Base-by-base conservation (phyloP, 768 basidiomycete species). In the Auricularia cornea region DNA sequence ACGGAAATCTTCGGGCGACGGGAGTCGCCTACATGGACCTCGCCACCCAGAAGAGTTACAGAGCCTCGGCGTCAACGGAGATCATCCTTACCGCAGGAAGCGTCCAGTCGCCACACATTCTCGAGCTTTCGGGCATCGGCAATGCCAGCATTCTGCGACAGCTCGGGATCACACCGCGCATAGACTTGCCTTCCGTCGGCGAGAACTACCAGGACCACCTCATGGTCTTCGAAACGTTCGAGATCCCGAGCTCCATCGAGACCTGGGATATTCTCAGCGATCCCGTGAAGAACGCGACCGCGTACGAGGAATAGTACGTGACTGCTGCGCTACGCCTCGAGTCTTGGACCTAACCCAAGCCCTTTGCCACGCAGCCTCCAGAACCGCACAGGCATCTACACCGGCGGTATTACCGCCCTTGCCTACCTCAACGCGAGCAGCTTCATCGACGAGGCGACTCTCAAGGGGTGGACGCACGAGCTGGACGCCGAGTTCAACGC, bases 131-230 rank as follows among this genome's bases (percentile, higher is more conserved):
- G 32, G 67, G 67, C 38, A 73, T 81, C 61, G 80, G 79, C 44
- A 73, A 76, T 30, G 63, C 65, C 8, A 69, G 64, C 3, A 67
- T 73, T 35, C 68, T 80, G 26, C 62, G 66, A 5, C 40, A 35
- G 1, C 63, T 76, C 62, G 72, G 71, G 30, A 74, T 81, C 65
- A 59, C 68, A 31, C 67, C 68, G 44, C 68, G 69, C 52, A 48
- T 77, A 23, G 76, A 79, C 57, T 73, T 80, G 2, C 79, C 80
- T 2, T 75, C 74, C 41, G 79, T 80, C 40, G 79, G 78, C 11
- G 70, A 73, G 64, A 76, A 77, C 65, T 65, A 80, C 6, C 75
- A 77, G 44, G 44, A 48, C 18, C 44, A 48, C 44, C 23, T 48
- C 12, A 48, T 48, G 18, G 16, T 23, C 20, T 48, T 48, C 18